Evolutionary conservation across 805 yeast genomes (phyloP).

Genomic region (Ogataea chonburiensis): DNA sequence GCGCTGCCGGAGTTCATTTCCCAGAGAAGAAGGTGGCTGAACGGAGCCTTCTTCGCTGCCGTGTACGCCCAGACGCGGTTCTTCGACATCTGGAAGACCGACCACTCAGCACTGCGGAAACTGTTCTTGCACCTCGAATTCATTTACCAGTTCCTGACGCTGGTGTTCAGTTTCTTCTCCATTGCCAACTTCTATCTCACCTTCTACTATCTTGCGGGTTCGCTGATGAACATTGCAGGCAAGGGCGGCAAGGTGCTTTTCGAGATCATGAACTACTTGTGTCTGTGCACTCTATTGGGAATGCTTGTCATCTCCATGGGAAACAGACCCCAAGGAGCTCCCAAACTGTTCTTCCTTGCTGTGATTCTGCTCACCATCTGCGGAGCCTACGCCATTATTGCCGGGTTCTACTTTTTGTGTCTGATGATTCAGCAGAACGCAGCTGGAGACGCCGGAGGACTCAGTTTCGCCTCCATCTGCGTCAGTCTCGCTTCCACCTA

Average conservation of each 20-base stretch:
- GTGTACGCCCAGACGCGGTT: slow-evolving; percentile 83
- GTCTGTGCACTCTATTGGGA: slow-evolving; percentile 80
- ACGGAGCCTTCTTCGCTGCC: slow-evolving; percentile 97
- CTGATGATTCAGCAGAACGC: slow-evolving; percentile 45
- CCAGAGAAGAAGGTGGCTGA: slow-evolving; percentile 97
- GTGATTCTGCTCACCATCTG: slow-evolving; percentile 74
- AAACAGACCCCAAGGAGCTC: slow-evolving; percentile 96
- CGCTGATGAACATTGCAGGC: slow-evolving; percentile 61
- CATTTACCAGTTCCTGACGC: slow-evolving; percentile 75
- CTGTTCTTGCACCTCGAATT: slow-evolving; percentile 83
- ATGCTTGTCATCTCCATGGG: slow-evolving; percentile 94
- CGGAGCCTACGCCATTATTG: slow-evolving; percentile 75
- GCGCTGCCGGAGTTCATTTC: slow-evolving; percentile 89
- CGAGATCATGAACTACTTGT: slow-evolving; percentile 80
- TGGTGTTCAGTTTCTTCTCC: slow-evolving; percentile 88
- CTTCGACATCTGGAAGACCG: slow-evolving; percentile 83
- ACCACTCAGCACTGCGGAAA: slow-evolving; percentile 80
- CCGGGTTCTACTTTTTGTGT: slow-evolving; percentile 79
- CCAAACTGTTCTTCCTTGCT: slow-evolving; percentile 67
- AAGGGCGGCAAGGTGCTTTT: slow-evolving; percentile 82
- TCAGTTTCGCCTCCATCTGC: slow-evolving; percentile 69
- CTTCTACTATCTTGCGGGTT: slow-evolving; percentile 89
- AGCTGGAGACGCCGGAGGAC: slow-evolving; percentile 39
- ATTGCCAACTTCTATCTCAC: slow-evolving; percentile 89
- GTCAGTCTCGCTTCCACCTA: slow-evolving; percentile 87